Percentiles rank a stretch among this genome's conserved stretches.
Evolutionary conservation across 2,329 filamentous ascomycete species (phyloP).

Genomic region (Neonectria neomacrospora): DNA sequence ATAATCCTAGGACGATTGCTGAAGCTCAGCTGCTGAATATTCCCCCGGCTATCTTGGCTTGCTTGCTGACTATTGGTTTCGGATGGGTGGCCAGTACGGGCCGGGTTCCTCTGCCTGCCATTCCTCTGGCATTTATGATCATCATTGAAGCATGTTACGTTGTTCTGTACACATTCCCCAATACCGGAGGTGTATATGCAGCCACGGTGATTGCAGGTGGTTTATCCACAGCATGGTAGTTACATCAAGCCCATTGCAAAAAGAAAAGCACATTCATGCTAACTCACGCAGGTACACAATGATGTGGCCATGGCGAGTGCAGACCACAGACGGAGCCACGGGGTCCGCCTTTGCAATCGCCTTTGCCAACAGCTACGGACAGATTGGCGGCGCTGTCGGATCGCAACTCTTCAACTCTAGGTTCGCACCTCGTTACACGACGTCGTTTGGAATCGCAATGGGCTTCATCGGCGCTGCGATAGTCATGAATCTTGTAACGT

Average conservation of each 20-base stretch:
- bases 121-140: slow-evolving; percentile 55
- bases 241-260: too few species aligned
- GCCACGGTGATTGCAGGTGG: slow-evolving; percentile 58
- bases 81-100: slow-evolving; percentile 57
- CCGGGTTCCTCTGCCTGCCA: slow-evolving; percentile 55
- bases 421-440: slow-evolving; percentile 13
- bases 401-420: slow-evolving; percentile 24
- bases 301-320: slow-evolving; percentile 53
- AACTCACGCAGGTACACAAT: slow-evolving; percentile 45
- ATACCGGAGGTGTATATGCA: slow-evolving; percentile 58
- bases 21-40: slow-evolving; percentile 61
- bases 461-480: slow-evolving; percentile 10
- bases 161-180: slow-evolving; percentile 58
- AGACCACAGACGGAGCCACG: slow-evolving; percentile 27
- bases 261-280: not conserved
- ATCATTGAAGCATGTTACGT: slow-evolving; percentile 58
- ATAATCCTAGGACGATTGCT: slow-evolving; percentile 53
- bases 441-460: slow-evolving; percentile 16
- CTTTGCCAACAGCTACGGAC: slow-evolving; percentile 30
- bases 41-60: slow-evolving; percentile 55
- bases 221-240: slow-evolving; percentile 55
- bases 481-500: slow-evolving; percentile 14
- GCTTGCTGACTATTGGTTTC: slow-evolving; percentile 55
- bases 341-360: slow-evolving; percentile 29
- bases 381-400: slow-evolving; percentile 29